Base-by-base conservation (phyloP, 2,329 filamentous ascomycete species). In the Diaporthe ilicicola region DNA sequence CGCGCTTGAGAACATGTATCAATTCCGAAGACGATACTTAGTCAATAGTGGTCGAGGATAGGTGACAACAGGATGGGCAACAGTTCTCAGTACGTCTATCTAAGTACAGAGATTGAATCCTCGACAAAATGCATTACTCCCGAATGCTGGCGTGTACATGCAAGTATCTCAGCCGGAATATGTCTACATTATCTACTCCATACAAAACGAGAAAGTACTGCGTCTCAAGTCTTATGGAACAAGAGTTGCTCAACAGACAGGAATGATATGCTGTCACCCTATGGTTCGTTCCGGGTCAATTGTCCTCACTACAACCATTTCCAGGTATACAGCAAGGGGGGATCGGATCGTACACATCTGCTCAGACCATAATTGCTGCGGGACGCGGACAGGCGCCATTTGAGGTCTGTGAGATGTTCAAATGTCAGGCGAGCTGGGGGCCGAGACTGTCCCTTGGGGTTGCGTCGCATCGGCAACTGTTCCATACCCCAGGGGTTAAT, bases 281-380 rank as follows among this genome's bases (percentile, higher is more conserved):
- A 9, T 13, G 17, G 8, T 15, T 32, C 10, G 12, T 32, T 32
- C 19, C 12, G 37, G 12, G 2, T 54, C 19, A 34, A 54, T 13
- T 15, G 17, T 24, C 24, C 44, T 44, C 27, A 17, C 4, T 22
- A 27, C 27, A 6, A 15, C 44, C 39, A 39, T 24, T 27, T 62
- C 56, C 37, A 61, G 56, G 24, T 32, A 12, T n/a, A n/a, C n/a
- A n/a, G 8, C 8, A 27, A 29, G 39, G 39, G 32, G 37, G 56
- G 56, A 62, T 48, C 42, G 56, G 56, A 46, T 62, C 32, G 10
- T 42, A 62, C 39, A 61, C 39, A 32, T 32, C 22, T n/a, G 53
- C 39, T 34, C 56, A 62, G 53, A 37, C 53, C 53, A 55, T 29
- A 55, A 17, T 55, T 37, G 53, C 53, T 24, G n/a, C 53, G n/a